phyloP scores from a whole-genome alignment of 2,329 filamentous ascomycete species.

The Xylariales sp. region DNA sequence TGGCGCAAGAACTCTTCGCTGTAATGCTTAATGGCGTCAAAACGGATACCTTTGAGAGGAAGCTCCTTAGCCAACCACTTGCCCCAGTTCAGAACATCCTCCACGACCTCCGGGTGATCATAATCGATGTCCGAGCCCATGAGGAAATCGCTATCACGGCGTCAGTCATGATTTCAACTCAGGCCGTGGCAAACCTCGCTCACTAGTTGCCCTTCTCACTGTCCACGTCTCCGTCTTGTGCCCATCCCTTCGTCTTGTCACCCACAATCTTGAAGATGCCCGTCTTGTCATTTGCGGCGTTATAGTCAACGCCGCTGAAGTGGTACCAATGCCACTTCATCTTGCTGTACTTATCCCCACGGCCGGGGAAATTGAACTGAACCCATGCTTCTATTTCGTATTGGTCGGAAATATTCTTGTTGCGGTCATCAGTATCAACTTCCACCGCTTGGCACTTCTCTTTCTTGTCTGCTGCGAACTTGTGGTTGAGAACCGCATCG shows the following conservation, averaged over 20 bases:
- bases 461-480: constrained; percentile 60
- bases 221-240: constrained; percentile 34
- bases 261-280: constrained; percentile 58
- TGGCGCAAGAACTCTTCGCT: constrained; percentile 17
- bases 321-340: constrained; percentile 64
- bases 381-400: constrained; percentile 65
- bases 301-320: constrained; percentile 65
- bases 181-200: background rate
- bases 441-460: constrained; percentile 56
- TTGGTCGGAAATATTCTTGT: constrained; percentile 45
- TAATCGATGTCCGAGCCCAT: constrained; percentile 33
- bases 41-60: constrained; percentile 26
- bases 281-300: constrained; percentile 48
- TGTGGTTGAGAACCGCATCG: constrained; percentile 70
- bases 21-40: constrained; percentile 34
- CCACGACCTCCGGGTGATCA: constrained; percentile 25
- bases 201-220: constrained; percentile 54
- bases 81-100: constrained; percentile 28
- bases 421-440: constrained; percentile 43
- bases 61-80: constrained; percentile 26
- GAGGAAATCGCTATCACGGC: constrained; percentile 12
- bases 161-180: background rate
- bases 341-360: constrained; percentile 53
- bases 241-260: constrained; percentile 56
- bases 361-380: constrained; percentile 60